Evolutionary conservation across 1,139 yeast species (phyloP).

Genomic region (Kurtzmaniella quercitrusa): DNA sequence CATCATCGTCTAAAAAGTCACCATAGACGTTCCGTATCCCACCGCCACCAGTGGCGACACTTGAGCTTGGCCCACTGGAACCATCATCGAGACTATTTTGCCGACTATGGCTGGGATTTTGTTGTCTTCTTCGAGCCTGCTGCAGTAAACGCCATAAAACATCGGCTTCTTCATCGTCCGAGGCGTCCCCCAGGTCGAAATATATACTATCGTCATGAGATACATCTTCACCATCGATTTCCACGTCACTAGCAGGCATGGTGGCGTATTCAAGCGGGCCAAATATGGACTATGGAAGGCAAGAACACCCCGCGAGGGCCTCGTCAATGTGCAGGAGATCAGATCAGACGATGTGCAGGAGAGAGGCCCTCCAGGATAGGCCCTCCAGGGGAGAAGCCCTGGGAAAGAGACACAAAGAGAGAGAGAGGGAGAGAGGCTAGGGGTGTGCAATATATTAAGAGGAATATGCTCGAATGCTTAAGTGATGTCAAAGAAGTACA

Average conservation of each 20-base stretch:
- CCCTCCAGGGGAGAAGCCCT: no score
- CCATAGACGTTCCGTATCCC: constrained; percentile 6
- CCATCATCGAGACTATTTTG: background rate
- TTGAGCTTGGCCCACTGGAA: background rate
- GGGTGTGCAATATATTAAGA: no score
- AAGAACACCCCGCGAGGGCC: background rate
- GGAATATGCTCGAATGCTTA: no score
- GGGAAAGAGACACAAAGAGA: no score
- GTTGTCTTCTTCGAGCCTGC: constrained; percentile 2
- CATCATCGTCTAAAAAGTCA: constrained; percentile 10
- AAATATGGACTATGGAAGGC: background rate
- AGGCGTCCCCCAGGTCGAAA: constrained; percentile 11
- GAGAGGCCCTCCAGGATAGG: no score
- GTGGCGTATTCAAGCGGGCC: background rate
- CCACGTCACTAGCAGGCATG: constrained; percentile 6
- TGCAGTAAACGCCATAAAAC: constrained; percentile 18
- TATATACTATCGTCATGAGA: constrained; percentile 6
- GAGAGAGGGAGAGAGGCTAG: no score
- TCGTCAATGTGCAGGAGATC: background rate
- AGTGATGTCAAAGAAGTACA: no score
- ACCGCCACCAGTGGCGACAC: background rate
- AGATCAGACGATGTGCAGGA: background rate
- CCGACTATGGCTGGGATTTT: background rate
- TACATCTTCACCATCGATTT: constrained; percentile 4
- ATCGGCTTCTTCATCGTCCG: constrained; percentile 19